Evolutionary conservation across 2,329 filamentous ascomycete species (phyloP).

Genomic region (Colletotrichum coccodes): DNA sequence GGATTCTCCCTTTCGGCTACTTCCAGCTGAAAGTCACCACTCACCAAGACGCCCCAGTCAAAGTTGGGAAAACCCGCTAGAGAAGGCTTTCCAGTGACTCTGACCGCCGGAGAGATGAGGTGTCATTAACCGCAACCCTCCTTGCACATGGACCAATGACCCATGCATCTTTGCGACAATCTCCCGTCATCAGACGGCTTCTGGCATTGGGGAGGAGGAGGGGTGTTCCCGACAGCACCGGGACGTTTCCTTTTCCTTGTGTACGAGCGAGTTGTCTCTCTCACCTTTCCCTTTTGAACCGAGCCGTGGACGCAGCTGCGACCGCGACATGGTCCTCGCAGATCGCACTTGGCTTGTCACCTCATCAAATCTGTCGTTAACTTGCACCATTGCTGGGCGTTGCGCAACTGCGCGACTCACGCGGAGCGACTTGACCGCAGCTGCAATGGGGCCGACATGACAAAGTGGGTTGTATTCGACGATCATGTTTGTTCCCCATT

Average conservation of each 20-base stretch:
- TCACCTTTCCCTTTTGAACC: constrained; percentile 16
- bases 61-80: not conserved
- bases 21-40: not conserved
- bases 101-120: constrained; percentile 8
- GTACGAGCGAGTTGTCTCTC: not conserved
- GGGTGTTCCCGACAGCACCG: not conserved
- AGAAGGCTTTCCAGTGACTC: not conserved
- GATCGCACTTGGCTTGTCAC: constrained; percentile 4
- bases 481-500: not conserved
- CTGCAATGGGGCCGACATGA: not conserved
- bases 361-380: not conserved
- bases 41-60: no score
- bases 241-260: not conserved
- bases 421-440: not conserved
- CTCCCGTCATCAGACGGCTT: constrained; percentile 30
- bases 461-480: not conserved
- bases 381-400: no score
- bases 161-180: constrained; percentile 22
- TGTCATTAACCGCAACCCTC: not conserved
- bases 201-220: constrained; percentile 6
- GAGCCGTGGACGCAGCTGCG: not conserved
- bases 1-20: constrained; percentile 5
- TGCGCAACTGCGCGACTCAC: not conserved
- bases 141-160: not conserved
- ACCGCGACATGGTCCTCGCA: not conserved